Evolutionary conservation across 129 eudicot species (phyloP).

Genomic region (Cynara cardunculus): DNA sequence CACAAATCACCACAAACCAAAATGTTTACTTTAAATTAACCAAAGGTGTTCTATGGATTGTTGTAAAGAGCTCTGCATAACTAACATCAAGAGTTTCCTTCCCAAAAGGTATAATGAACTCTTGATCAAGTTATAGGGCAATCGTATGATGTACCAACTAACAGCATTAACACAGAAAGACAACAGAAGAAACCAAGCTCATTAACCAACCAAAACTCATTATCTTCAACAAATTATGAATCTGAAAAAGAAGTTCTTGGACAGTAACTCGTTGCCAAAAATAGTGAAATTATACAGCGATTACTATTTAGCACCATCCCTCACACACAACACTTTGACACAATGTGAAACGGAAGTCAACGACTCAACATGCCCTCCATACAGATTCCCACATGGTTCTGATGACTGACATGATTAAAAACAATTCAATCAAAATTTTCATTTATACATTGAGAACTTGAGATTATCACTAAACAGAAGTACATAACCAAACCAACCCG

Average conservation of each 20-base stretch:
- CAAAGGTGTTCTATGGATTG: background rate
- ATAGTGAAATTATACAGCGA: background rate
- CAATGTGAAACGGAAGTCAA: background rate
- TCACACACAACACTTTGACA: background rate
- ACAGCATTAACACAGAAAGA: background rate
- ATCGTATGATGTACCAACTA: background rate
- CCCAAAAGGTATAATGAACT: background rate
- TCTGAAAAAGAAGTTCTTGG: background rate
- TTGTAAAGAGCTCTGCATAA: background rate
- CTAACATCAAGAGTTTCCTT: background rate
- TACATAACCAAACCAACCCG: background rate
- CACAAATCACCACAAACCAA: background rate
- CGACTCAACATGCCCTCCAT: background rate
- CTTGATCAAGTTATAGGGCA: background rate
- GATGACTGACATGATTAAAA: background rate
- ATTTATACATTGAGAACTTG: too few relatives aligned
- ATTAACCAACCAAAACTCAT: background rate
- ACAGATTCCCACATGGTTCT: background rate
- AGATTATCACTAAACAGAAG: background rate
- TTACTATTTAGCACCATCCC: background rate
- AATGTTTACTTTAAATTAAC: too few relatives aligned
- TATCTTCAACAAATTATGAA: background rate
- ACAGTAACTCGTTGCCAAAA: background rate
- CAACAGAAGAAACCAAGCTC: background rate
- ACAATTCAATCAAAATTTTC: too few relatives aligned